Evolutionary conservation across 352 stramenopile genomes (phyloP), one percentile per base, ranked within the genome.

Genomic region (Pythium volutum): DNA sequence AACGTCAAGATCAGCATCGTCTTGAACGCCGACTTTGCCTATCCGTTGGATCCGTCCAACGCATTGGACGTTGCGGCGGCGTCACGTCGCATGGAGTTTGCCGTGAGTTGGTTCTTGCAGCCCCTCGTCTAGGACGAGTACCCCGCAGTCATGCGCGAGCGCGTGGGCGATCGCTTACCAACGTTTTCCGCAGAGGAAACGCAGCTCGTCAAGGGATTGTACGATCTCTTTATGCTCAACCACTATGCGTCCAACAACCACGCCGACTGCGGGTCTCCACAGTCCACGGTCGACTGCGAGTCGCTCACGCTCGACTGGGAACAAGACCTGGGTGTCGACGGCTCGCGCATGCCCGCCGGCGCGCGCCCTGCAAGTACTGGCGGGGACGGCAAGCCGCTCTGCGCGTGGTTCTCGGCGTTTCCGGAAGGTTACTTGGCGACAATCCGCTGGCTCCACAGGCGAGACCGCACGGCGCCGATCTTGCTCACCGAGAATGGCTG

Each of bases 201-300:
- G 23, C 73, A 70, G 34, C 46, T 89, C 0, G 52, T 99, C 16
- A 81, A 83, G 36, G 87, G 80, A 22, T 97, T 87, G 36, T 86
- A 84, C 58, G 96, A 98, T 66, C 93, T 98, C 48, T 85, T 98
- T 54, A 97, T 97, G 54, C 70, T 98, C 6, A 98, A 98, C 70
- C 89, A 98, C 70, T 98, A 98, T 72, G 74, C 63, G 5, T 79
- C 79, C 15, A 78, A 75, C 31, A 54, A 71, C 15, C 77, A 85
- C 36, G 82, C 75, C 0, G 73, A 92, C 64, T 87, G 76, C 25
- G 38, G 46, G 20, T 80, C 73, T 4, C 45, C 58, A 0, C 48
- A 56, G 26, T 77, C 75, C 3, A 66, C 65, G 15, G 62, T 76
- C 7, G 43, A 62, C 7, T 88, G 79, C 55, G 45, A 57, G 3